Evolutionary conservation across 179 eudicot genomes (phyloP).

Genomic region (Gypsophila paniculata): DNA sequence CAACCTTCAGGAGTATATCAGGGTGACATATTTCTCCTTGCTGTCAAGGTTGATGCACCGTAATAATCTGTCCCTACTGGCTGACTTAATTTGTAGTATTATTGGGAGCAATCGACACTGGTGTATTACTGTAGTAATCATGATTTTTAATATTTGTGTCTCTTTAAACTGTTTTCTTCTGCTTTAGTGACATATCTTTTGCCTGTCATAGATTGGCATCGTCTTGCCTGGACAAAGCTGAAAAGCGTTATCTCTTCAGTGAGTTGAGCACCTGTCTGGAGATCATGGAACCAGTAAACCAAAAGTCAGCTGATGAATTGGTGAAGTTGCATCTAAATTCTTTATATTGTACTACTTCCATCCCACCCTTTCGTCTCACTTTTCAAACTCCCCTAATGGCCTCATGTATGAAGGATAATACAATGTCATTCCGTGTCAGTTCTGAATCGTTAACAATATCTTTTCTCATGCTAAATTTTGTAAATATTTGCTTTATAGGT

Average conservation of each 20-base stretch:
- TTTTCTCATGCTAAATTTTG: constrained; percentile 25
- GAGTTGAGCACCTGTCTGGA: constrained; percentile 77
- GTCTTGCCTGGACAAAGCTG: constrained; percentile 50
- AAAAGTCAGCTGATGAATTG: constrained; percentile 55
- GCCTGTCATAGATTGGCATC: constrained; percentile 56
- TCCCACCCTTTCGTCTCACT: no score
- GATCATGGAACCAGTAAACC: constrained; percentile 60
- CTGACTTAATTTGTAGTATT: constrained; percentile 35
- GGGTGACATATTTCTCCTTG: constrained; percentile 72
- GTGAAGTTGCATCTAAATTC: constrained; percentile 38
- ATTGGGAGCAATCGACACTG: constrained; percentile 13
- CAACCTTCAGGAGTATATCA: constrained; percentile 89
- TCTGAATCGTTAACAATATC: neutral
- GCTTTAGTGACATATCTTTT: constrained; percentile 21
- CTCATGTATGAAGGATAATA: no score
- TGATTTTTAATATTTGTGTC: neutral
- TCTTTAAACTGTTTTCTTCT: constrained; percentile 13
- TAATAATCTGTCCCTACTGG: constrained; percentile 43
- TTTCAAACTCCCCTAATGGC: no score
- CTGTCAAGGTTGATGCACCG: constrained; percentile 75
- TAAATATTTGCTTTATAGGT: constrained; percentile 48
- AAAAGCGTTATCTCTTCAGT: constrained; percentile 58
- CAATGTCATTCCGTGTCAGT: constrained; percentile 3
- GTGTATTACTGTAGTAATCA: constrained; percentile 5
- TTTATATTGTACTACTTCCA: neutral